Evolutionary conservation across 305 asterid genomes (phyloP), one percentile per base, ranked within the genome.

Genomic region (Fraxinus dipetala): DNA sequence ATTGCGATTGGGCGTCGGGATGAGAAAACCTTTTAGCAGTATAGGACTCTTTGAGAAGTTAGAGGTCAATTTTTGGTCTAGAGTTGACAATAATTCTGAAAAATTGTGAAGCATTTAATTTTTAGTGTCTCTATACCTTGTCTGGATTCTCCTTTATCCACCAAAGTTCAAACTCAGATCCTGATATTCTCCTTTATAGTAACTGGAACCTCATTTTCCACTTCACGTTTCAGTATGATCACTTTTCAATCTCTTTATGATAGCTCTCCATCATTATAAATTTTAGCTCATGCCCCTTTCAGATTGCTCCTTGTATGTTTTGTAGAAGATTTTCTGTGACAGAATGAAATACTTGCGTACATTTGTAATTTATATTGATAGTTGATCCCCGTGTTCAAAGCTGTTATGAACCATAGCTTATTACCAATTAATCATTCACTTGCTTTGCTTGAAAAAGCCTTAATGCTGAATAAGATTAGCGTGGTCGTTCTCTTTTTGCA

Each of bases 301-400:
- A 61, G 40, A 28, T 63, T 28, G 20, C 34, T 77, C 76, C 85
- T 54, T 76, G 75, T 35, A 78, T 40, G 32, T 75, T 40, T 65
- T 4, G 13, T 28, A 24, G 80, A 34, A 69, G 56, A 43, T 40
- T 24, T 38, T 40, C 81, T 75, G 78, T 34, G 54, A 10, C 26
- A 34, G 79, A 35, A 36, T 78, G 54, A 51, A 77, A 63, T 51
- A 54, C 32, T 72, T 20, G 3, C 24, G 16, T 51, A 16, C 18
- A n/a, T 45, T 51, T 16, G 63, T 16, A n/a, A 51, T n/a, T 65
- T 22, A 20, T 48, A n/a, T 81, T 54, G 31, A 28, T 38, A 16
- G 22, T 32, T 63, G 75, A 9, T 45, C 13, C 69, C 72, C 2
- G 31, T 40, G 22, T 51, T 16, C 22, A 51, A 59, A 59, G 69